phyloP scores from a whole-genome alignment of 2,329 filamentous ascomycete genomes.

The Talaromyces sp. region DNA sequence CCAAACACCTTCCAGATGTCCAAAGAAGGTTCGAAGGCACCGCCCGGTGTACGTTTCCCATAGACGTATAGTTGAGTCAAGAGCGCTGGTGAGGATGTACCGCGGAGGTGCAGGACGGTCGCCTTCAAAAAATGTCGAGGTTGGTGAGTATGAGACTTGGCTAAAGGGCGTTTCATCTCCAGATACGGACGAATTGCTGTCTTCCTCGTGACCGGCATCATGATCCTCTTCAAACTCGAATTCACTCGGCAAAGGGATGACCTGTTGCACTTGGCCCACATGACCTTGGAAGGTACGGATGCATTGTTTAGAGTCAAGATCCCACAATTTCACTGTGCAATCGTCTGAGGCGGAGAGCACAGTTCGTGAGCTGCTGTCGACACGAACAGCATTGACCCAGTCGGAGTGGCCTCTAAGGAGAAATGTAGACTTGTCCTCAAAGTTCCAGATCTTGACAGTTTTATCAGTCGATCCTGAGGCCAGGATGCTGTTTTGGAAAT shows the following conservation, averaged over 20 bases:
- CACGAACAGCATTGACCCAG: slow-evolving; percentile 94
- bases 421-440: slow-evolving; percentile 76
- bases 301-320: slow-evolving; percentile 77
- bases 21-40: slow-evolving; percentile 90
- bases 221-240: slow-evolving; percentile 85
- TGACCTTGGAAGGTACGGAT: slow-evolving; percentile 80
- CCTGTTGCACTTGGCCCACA: slow-evolving; percentile 91
- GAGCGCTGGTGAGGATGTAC: slow-evolving; percentile 88
- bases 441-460: slow-evolving; percentile 90
- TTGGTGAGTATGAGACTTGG: slow-evolving; percentile 32
- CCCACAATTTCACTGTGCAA: slow-evolving; percentile 86
- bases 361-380: slow-evolving; percentile 77
- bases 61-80: slow-evolving; percentile 86
- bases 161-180: slow-evolving; percentile 27
- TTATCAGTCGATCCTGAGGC: slow-evolving; percentile 87
- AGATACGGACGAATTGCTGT: slow-evolving; percentile 42
- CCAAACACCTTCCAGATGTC: slow-evolving; percentile 95
- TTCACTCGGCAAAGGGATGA: slow-evolving; percentile 76
- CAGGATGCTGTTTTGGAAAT: slow-evolving; percentile 80
- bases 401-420: slow-evolving; percentile 79
- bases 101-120: slow-evolving; percentile 71
- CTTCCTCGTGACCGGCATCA: slow-evolving; percentile 55
- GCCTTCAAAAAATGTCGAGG: slow-evolving; percentile 57
- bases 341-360: slow-evolving; percentile 93
- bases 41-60: slow-evolving; percentile 83